Evolutionary conservation across 2,329 filamentous ascomycete species (phyloP), one percentile per base, ranked within the genome.

Genomic region (Alternaria burnsii): DNA sequence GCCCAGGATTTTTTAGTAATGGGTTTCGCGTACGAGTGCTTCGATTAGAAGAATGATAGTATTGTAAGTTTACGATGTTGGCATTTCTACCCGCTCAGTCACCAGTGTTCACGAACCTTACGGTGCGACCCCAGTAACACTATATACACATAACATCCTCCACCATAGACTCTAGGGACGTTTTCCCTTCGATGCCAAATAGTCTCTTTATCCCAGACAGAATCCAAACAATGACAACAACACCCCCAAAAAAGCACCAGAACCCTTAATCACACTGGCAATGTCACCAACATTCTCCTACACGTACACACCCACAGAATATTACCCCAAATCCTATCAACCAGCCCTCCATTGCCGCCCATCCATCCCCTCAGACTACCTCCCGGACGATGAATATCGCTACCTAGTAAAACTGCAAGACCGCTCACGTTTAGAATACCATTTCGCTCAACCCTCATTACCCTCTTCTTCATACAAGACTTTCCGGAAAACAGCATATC

Each of bases 351-450:
- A 20, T 34, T 48, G 28, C 24, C 16, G 32, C 8, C n/a, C 30
- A 11, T 30, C 18, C 30, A 24, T 36, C 10, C n/a, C 52, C 6
- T 10, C 43, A 14, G 44, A 38, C 34, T 46, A 50, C 48, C 64
- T 67, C 6, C 64, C 64, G 1, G 47, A 30, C 5, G 62, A 67
- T 6, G 64, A 67, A 36, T 61, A 54, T 22, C 46, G 42, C 16
- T 47, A 24, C 7, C 46, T 67, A 8, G 18, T 32, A 18, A 53
- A 52, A 10, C 55, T 34, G 3, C 61, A 64, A 7, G 12, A 57
- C 22, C 58, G 53, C 20, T 44, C 40, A 6, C 43, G 42, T 20
- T 44, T 67, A 18, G 54, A 65, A 18, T 11, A 20, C 0, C 62
- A 63, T 20, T 61, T 60, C 28, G 24, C 51, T 9, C n/a, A 44